phyloP scores from a whole-genome alignment of 805 yeast species.

The Wickerhamomyces queroliae region DNA sequence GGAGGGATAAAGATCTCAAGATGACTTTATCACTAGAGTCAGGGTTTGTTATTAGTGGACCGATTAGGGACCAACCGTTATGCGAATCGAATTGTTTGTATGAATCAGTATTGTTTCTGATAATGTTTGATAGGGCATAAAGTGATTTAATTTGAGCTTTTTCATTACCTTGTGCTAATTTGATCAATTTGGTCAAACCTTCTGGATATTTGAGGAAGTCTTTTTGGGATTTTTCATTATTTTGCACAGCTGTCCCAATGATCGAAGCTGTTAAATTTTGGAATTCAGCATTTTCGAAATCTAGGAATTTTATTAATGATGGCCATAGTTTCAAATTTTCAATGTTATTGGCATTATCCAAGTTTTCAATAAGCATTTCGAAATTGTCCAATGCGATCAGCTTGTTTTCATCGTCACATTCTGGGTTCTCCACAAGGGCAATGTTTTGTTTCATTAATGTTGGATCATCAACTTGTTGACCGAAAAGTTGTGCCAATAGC shows the following conservation, averaged over 20 bases:
- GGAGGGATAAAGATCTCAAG: constrained; percentile 49
- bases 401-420: constrained; percentile 56
- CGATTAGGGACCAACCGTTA: constrained; percentile 59
- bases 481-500: constrained; percentile 70
- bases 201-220: constrained; percentile 49
- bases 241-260: constrained; percentile 90
- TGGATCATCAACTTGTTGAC: constrained; percentile 79
- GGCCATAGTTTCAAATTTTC: constrained; percentile 82
- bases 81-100: constrained; percentile 46
- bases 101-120: constrained; percentile 62
- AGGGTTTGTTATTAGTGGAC: constrained; percentile 20
- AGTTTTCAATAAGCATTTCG: constrained; percentile 87
- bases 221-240: constrained; percentile 71
- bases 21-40: constrained; percentile 33
- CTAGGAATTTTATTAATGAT: constrained; percentile 50
- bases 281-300: constrained; percentile 37
- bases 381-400: constrained; percentile 81
- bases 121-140: constrained; percentile 68
- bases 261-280: constrained; percentile 61
- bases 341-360: constrained; percentile 92
- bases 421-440: constrained; percentile 49
- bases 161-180: constrained; percentile 27
- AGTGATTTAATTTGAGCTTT: constrained; percentile 54
- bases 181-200: constrained; percentile 42
- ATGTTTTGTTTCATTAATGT: constrained; percentile 79